These are phyloP conservation scores for Penstemon davidsonii DNA, from an alignment of 257 asterid species.

Conservation along the genomic window DNA sequence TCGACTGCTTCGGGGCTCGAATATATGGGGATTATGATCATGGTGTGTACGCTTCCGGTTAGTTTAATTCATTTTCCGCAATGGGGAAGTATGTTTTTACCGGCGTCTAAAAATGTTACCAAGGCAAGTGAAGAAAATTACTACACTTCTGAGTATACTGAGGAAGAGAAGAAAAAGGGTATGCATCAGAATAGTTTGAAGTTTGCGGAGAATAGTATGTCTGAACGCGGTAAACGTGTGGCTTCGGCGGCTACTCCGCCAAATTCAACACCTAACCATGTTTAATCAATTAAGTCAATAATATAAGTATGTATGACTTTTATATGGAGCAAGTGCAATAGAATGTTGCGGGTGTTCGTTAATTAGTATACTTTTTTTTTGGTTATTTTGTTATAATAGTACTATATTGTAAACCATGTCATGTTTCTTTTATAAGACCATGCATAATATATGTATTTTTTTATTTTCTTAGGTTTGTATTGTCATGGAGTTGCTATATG, in stretches of 20 bases:
- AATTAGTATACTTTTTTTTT: too few relatives aligned
- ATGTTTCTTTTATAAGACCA: too few relatives aligned
- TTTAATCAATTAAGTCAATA: background rate
- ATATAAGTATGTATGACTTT: too few relatives aligned
- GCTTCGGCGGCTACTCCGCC: conserved; percentile 11
- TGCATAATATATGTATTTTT: too few relatives aligned
- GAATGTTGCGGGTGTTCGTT: too few relatives aligned
- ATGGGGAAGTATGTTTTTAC: conserved; percentile 39
- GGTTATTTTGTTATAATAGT: too few relatives aligned
- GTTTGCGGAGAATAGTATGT: conserved; percentile 30
- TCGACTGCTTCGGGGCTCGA: conserved; percentile 27
- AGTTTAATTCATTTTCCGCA: conserved; percentile 34
- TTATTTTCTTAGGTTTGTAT: too few relatives aligned
- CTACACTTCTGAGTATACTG: conserved; percentile 19
- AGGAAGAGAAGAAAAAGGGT: conserved; percentile 31
- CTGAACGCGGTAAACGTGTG: conserved; percentile 30
- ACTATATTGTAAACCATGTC: too few relatives aligned
- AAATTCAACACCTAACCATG: conserved; percentile 6
- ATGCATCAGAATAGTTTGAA: conserved; percentile 36
- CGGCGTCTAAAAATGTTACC: conserved; percentile 24
- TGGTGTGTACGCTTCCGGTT: conserved; percentile 33
- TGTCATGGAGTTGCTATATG: too few relatives aligned
- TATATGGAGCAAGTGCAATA: too few relatives aligned
- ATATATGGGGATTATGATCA: conserved; percentile 38
- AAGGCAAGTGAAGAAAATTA: conserved; percentile 32